Evolutionary conservation across 106 monocot species (phyloP).

Genomic region (Iris macrosiphon): DNA sequence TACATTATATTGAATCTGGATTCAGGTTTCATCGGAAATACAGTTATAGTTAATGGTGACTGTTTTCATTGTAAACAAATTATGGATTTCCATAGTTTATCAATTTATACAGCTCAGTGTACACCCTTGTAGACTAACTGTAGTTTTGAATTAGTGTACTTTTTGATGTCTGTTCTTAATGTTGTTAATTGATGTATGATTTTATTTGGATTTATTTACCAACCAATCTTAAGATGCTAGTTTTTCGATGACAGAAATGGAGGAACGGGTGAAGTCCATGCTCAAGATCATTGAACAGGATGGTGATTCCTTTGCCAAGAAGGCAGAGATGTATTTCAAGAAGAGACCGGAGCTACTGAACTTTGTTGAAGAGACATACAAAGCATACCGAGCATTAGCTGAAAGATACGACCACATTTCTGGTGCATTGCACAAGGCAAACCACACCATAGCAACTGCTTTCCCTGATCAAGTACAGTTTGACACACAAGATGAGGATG

Average conservation of each 20-base stretch:
- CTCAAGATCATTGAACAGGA: constrained; percentile 36
- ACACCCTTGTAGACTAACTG: too few species aligned
- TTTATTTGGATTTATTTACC: too few species aligned
- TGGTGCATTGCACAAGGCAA: constrained; percentile 43
- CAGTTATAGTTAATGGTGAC: too few species aligned
- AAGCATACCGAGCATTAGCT: constrained; percentile 39
- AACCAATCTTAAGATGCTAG: too few species aligned
- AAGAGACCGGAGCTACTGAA: constrained; percentile 32
- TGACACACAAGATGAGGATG: constrained; percentile 32
- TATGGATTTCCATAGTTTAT: too few species aligned
- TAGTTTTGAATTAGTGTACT: too few species aligned
- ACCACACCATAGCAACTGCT: constrained; percentile 44
- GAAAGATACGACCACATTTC: constrained; percentile 43
- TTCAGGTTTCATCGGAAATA: too few species aligned
- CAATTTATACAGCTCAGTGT: too few species aligned
- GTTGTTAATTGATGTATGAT: too few species aligned
- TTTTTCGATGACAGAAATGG: constrained; percentile 55
- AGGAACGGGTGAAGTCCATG: constrained; percentile 28
- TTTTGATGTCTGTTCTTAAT: too few species aligned
- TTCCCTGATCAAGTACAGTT: constrained; percentile 46
- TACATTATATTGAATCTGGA: too few species aligned
- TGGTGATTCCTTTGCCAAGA: constrained; percentile 37
- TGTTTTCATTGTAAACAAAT: too few species aligned
- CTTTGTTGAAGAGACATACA: constrained; percentile 35
- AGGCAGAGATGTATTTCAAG: constrained; percentile 45